These are phyloP conservation scores for Eucalyptus cladocalyx DNA, from an alignment of 345 rosid genomes.

Conservation along the genomic window DNA sequence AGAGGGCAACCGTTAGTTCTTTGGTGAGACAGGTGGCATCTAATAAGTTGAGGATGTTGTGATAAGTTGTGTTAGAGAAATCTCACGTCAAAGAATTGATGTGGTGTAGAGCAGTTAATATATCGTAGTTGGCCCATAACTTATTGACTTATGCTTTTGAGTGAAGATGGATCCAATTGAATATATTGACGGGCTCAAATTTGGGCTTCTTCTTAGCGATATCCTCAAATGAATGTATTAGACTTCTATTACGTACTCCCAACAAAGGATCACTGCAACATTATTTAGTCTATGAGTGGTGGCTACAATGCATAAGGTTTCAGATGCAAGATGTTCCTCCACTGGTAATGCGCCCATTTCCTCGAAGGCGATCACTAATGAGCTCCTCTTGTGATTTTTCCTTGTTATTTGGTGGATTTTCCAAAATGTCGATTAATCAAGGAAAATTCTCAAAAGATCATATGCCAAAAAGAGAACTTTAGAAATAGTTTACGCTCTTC, in stretches of 20 bases:
- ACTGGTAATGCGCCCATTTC: neutral
- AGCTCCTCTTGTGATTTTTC: neutral
- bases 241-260: rapidly evolving
- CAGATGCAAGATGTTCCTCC: slow-evolving; percentile 4
- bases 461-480: neutral
- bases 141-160: too few species aligned
- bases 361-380: neutral
- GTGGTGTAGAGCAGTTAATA: too few species aligned
- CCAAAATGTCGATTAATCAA: neutral
- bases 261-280: neutral
- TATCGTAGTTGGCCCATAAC: too few species aligned
- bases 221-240: too few species aligned
- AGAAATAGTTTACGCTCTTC: neutral
- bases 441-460: neutral
- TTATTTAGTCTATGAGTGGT: slow-evolving; percentile 21
- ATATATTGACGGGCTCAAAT: rapidly evolving
- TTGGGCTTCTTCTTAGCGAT: too few species aligned
- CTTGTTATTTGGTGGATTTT: neutral
- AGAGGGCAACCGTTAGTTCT: neutral
- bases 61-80: too few species aligned
- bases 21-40: neutral
- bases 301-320: slow-evolving; percentile 10
- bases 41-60: neutral
- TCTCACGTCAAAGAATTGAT: too few species aligned
- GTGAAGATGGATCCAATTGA: too few species aligned